Conservation (phyloP, 2,329 filamentous ascomycete genomes). For the Lachnellula suecica region DNA sequence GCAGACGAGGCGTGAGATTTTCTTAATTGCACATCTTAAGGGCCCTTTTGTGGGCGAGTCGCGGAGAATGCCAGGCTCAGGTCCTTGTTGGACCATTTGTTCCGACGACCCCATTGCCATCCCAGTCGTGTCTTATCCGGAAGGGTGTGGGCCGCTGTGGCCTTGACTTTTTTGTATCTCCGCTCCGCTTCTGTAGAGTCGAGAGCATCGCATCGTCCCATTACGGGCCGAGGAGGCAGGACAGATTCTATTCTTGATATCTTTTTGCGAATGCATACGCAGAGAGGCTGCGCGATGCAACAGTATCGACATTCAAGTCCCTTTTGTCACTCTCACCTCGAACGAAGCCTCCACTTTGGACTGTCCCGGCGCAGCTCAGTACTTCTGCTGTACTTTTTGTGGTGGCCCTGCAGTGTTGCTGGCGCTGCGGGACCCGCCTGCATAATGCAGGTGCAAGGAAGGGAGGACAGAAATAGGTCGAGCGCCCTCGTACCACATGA, state of each 20-base stretch:
- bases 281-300: neutral
- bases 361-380: neutral
- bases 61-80: neutral
- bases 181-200: neutral
- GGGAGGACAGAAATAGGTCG: constrained; percentile 11
- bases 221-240: neutral
- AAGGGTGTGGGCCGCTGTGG: neutral
- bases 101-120: neutral
- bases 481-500: neutral
- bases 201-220: neutral
- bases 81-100: neutral
- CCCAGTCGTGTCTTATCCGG: neutral
- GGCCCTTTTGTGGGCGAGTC: neutral
- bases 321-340: neutral
- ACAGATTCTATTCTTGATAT: neutral
- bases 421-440: neutral
- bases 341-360: neutral
- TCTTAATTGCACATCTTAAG: constrained; percentile 15
- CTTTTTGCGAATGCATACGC: neutral
- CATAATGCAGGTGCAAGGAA: constrained; percentile 7
- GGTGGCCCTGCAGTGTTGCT: constrained; percentile 4
- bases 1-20: constrained; percentile 7
- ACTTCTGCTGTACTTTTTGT: neutral
- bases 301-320: neutral
- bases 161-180: neutral